Evolutionary conservation across 768 basidiomycete genomes (phyloP).

Genomic region (Amylocystis lapponica): DNA sequence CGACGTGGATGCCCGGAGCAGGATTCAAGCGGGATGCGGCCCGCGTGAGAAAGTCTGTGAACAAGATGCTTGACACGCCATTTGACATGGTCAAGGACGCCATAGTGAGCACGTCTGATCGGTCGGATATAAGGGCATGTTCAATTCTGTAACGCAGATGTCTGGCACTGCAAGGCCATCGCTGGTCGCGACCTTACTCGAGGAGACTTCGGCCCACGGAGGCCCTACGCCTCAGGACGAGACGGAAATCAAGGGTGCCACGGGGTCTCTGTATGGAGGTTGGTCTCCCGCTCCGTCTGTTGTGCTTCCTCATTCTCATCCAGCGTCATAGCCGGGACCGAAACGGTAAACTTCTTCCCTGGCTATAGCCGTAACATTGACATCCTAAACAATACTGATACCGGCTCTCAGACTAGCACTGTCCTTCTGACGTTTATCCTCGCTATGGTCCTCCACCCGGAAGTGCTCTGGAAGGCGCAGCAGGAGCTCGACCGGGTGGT

Average conservation of each 20-base stretch:
- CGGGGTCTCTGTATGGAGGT: constrained; percentile 20
- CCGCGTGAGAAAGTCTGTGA: constrained; percentile 7
- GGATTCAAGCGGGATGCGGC: constrained; percentile 17
- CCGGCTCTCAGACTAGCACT: constrained; percentile 30
- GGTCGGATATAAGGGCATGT: too few species aligned
- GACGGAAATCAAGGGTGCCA: constrained; percentile 16
- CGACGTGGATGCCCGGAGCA: constrained; percentile 18
- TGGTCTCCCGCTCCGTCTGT: background rate
- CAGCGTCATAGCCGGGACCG: constrained; percentile 15
- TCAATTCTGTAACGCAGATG: constrained; percentile 5
- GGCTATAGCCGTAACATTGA: background rate
- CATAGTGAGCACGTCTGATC: constrained; percentile 11
- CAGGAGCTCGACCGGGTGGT: constrained; percentile 38
- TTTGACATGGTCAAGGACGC: constrained; percentile 15
- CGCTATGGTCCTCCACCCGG: constrained; percentile 34
- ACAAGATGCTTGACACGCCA: constrained; percentile 8
- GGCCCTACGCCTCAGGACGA: constrained; percentile 13
- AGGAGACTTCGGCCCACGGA: constrained; percentile 8
- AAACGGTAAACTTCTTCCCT: constrained; percentile 11
- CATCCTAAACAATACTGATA: background rate
- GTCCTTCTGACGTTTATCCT: constrained; percentile 35
- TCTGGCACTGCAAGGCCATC: constrained; percentile 14
- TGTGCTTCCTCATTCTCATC: background rate
- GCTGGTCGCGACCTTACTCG: constrained; percentile 12
- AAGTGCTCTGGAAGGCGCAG: constrained; percentile 33